Evolutionary conservation across 805 yeast genomes (phyloP), one percentile per base, ranked within the genome.

Genomic region (Lachancea quebecensis): DNA sequence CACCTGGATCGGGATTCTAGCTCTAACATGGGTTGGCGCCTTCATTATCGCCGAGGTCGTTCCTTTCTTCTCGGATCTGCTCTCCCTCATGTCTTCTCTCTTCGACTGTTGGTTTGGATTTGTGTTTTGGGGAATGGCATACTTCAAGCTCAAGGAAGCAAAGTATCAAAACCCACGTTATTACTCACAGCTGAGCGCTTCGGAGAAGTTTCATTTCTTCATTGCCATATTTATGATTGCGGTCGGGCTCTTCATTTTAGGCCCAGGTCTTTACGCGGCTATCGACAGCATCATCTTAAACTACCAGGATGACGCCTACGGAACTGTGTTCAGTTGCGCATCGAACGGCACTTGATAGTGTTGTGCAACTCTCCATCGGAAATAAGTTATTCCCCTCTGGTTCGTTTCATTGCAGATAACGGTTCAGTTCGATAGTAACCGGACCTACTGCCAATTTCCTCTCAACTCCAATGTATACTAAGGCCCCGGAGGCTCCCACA

Each of bases 61-160:
- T 53, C 84, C 84, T n/a, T 78, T 78, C 58, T 78, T 78, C 60
- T 70, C 77, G 25, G 82, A 78, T 52, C 60, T 78, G 48, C 64
- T 78, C 30, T 70, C 81, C 2, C 62, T 78, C 53, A 77, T 78
- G 82, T 73, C 78, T 11, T 77, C 84, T 2, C 63, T 79, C 42
- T 78, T 78, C 54, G 83, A 78, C 58, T 77, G 82, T 57, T 79
- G 82, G 80, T 79, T 78, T 51, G 83, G 83, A 0, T 78, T 77
- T 52, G 75, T 78, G 6, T 78, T 78, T 52, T 78, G 83, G 83
- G 76, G 81, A 12, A 71, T 75, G 28, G 82, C 83, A 0, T 78
- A 59, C 58, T 70, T 75, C 56, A 69, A 72, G 52, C 62, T 77
- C 51, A 68, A 67, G 49, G 62, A 64, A 41, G 61, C 60, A n/a